Percentiles rank a stretch among this genome's conserved stretches.
These are phyloP conservation scores for Erodium trifolium DNA, from an alignment of 441 rosid genomes.

Conservation along the genomic window DNA sequence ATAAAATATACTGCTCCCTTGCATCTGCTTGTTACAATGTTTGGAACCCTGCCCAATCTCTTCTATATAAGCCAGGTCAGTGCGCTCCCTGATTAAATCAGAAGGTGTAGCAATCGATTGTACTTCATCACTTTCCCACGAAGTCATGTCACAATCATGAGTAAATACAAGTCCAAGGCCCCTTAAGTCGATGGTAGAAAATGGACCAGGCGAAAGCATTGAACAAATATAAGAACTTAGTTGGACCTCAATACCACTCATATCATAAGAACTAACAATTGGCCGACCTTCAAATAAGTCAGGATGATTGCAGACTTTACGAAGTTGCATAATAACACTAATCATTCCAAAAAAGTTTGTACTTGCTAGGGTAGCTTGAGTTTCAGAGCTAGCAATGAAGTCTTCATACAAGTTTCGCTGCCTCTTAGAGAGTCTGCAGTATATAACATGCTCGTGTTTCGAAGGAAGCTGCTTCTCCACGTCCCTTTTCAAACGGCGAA, in stretches of 20 bases:
- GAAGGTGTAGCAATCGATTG: slow-evolving; percentile 71
- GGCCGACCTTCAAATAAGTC: slow-evolving; percentile 99
- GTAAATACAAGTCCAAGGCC: slow-evolving; percentile 77
- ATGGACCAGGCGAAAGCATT: slow-evolving; percentile 51
- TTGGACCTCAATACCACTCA: slow-evolving; percentile 70
- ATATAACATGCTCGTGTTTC: slow-evolving; percentile 91
- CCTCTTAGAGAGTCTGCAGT: slow-evolving; percentile 92
- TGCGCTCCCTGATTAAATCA: slow-evolving; percentile 48
- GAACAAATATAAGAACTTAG: slow-evolving; percentile 75
- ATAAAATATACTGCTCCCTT: slow-evolving; percentile 76
- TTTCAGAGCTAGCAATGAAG: slow-evolving; percentile 98
- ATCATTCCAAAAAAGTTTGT: slow-evolving; percentile 99
- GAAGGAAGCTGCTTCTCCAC: slow-evolving; percentile 97
- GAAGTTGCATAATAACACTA: slow-evolving; percentile 98
- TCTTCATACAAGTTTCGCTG: slow-evolving; percentile 99
- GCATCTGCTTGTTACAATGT: slow-evolving; percentile 31
- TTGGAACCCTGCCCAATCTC: slow-evolving; percentile 33
- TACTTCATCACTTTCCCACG: slow-evolving; percentile 88
- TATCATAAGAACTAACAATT: slow-evolving; percentile 93
- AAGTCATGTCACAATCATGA: slow-evolving; percentile 70
- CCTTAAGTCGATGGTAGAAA: slow-evolving; percentile 54
- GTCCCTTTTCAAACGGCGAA: slow-evolving; percentile 94
- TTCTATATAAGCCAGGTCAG: slow-evolving; percentile 33
- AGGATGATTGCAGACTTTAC: slow-evolving; percentile 99
- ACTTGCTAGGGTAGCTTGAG: slow-evolving; percentile 96